Evolutionary conservation across 2,329 filamentous ascomycete genomes (phyloP).

Genomic region (Colletotrichum graminicola): DNA sequence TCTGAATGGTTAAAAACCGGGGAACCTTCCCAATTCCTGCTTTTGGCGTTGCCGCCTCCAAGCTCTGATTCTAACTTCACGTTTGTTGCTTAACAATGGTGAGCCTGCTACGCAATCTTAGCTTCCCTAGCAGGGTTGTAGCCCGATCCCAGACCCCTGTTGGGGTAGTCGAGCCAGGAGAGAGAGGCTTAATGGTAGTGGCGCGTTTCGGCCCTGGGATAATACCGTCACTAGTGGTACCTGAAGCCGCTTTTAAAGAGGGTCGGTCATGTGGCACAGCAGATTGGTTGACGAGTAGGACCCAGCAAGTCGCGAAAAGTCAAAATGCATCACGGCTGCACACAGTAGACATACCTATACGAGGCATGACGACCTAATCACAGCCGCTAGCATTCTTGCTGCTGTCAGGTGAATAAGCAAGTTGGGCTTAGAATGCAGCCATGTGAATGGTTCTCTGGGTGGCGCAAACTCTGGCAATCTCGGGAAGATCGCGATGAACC

Average conservation of each 20-base stretch:
- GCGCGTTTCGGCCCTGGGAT: too few relatives aligned
- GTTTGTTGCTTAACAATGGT: too few relatives aligned
- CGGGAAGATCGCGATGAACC: constrained; percentile 9
- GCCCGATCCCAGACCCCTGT: too few relatives aligned
- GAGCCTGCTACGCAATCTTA: too few relatives aligned
- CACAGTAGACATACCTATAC: constrained; percentile 2
- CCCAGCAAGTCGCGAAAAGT: neutral
- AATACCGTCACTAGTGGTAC: neutral
- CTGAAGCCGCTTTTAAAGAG: neutral
- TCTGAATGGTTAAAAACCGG: too few relatives aligned
- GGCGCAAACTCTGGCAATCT: neutral
- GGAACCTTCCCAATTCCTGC: too few relatives aligned
- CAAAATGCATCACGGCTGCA: neutral
- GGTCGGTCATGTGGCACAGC: constrained; percentile 7
- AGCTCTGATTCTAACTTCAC: too few relatives aligned
- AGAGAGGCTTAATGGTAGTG: too few relatives aligned
- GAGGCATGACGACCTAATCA: neutral
- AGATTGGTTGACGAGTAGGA: neutral
- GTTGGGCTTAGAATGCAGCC: neutral
- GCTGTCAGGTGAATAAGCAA: neutral
- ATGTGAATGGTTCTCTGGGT: neutral
- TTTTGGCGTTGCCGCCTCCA: too few relatives aligned
- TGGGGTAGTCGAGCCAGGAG: too few relatives aligned
- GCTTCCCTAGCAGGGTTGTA: too few relatives aligned
- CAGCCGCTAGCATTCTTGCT: too few relatives aligned